Evolutionary conservation across 31 red algal species (phyloP).

Genomic region (Odonthalia washingtoniensis): DNA sequence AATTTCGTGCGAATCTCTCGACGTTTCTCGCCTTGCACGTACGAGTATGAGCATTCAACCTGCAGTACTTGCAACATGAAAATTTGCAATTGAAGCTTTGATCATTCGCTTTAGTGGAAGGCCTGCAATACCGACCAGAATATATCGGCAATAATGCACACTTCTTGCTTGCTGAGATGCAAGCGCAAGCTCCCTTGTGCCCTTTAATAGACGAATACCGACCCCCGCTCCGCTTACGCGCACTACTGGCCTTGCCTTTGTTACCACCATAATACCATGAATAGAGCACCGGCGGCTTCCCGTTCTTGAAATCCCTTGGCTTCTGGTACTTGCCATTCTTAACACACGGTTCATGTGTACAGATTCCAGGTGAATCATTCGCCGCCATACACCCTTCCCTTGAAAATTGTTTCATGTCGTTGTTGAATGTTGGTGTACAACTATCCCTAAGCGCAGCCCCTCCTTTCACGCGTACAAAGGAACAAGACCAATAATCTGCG

Average conservation of each 20-base stretch:
- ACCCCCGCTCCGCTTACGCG: too few relatives aligned
- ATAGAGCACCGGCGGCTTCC: conserved; percentile 1
- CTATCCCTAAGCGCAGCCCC: background rate
- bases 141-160: too few relatives aligned
- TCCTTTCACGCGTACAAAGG: conserved; percentile 56
- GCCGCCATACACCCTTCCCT: conserved; percentile 62
- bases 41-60: too few relatives aligned
- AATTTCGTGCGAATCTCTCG: too few relatives aligned
- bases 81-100: too few relatives aligned
- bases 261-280: background rate
- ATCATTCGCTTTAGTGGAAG: too few relatives aligned
- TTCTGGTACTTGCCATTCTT: conserved; percentile 40
- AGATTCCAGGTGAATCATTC: conserved; percentile 57
- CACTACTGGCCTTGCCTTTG: background rate
- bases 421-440: conserved; percentile 51
- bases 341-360: conserved; percentile 49
- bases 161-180: too few relatives aligned
- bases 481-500: conserved; percentile 69
- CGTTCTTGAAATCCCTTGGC: conserved; percentile 44
- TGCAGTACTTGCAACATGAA: too few relatives aligned
- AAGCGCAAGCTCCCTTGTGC: too few relatives aligned
- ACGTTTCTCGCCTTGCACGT: too few relatives aligned
- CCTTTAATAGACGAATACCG: too few relatives aligned
- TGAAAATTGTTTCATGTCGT: conserved; percentile 61
- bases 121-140: too few relatives aligned